Percentiles rank a stretch among this genome's conserved stretches.
Evolutionary conservation across 441 rosid genomes (phyloP).

Genomic region (Breynia disticha): DNA sequence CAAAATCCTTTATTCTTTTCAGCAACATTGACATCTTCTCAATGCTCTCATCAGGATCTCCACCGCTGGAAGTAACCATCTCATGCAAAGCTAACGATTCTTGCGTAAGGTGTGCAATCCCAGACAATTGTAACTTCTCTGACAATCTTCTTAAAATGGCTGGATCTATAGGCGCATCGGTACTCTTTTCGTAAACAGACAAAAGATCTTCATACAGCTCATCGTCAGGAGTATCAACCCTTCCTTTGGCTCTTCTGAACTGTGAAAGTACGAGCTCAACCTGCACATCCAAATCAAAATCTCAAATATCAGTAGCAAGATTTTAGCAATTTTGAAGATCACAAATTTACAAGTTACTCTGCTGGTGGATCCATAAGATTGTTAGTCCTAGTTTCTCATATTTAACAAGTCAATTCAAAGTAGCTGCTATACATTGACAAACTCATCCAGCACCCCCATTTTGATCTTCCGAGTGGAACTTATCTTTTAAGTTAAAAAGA

Average conservation of each 20-base stretch:
- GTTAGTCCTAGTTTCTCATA: no score
- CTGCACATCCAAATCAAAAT: conserved; percentile 23
- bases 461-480: no score
- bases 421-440: no score
- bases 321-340: neutral
- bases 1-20: conserved; percentile 74
- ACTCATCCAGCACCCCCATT: no score
- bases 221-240: conserved; percentile 53
- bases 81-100: conserved; percentile 88
- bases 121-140: conserved; percentile 59
- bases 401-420: no score
- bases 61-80: conserved; percentile 58
- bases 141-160: conserved; percentile 48
- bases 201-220: conserved; percentile 57
- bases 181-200: conserved; percentile 45
- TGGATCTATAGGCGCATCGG: conserved; percentile 38
- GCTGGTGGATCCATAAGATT: no score
- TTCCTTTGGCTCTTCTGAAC: conserved; percentile 82
- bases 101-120: conserved; percentile 62
- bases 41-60: conserved; percentile 64
- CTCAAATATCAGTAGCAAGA: neutral
- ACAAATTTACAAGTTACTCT: neutral
- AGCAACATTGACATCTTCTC: conserved; percentile 81
- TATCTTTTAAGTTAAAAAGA: no score
- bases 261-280: conserved; percentile 81